Base-by-base conservation (phyloP, 2,329 filamentous ascomycete species). In the Camptophora hylomeconis region DNA sequence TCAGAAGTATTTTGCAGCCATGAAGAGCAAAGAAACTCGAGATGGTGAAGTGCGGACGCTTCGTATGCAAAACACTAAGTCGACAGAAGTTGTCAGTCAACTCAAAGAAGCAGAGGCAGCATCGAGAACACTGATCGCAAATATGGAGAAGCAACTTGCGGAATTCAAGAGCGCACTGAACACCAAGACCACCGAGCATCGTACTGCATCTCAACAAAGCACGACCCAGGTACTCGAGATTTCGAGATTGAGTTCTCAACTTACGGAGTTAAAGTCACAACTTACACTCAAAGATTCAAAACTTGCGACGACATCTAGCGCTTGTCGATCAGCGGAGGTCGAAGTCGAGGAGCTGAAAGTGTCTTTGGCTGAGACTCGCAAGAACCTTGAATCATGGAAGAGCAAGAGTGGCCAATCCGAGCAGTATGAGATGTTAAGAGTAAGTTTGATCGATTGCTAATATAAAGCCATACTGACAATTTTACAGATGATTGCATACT, bases 1-100 rank as follows among this genome's bases (percentile, higher is more conserved):
- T 48, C 87, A 95, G 49, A 95, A 95, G 56, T 98, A 92, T 51
- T 95, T 95, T 53, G 82, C 81, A 1, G 83, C 86, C 6, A 84
- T 92, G 65, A 94, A 93, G 51, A 79, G 86, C 43, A 92, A 87
- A 48, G 87, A 95, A 47, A 76, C 80, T 24, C 70, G 83, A 28
- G 78, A 84, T 33, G 67, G 71, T 34, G 87, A 95, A 56, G 76
- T 92, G 25, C 69, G 80, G 42, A 70, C 76, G 3, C 60, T 94
- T 33, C 75, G 83, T 36, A 67, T 74, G 37, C 86, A 95, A 52
- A 92, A 87, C 48, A 67, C 72, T 26, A 92, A 92, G 57, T 92
- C 81, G 33, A 84, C 83, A 0, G 89, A 95, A 50, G 92, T 95
- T 35, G 86, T 98, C 22, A 70, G 83, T 1, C 81, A 92, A 42